Evolutionary conservation across 345 rosid genomes (phyloP).

Genomic region (Hevea brasiliensis): DNA sequence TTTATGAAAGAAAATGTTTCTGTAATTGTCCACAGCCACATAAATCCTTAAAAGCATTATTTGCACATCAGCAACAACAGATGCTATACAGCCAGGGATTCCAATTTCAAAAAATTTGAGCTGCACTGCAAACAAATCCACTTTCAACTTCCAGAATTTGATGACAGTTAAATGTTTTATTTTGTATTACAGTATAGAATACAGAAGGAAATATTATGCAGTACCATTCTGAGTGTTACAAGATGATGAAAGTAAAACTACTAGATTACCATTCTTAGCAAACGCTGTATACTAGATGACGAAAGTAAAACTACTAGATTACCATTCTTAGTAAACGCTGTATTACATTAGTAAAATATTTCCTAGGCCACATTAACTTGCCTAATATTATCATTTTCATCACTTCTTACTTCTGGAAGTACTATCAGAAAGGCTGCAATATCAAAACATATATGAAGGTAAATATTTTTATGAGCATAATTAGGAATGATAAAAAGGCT

Average conservation of each 20-base stretch:
- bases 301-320: neutral
- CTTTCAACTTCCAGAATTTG: neutral
- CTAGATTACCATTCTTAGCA: neutral
- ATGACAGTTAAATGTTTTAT: neutral
- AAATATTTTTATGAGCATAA: neutral
- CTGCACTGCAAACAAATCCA: neutral
- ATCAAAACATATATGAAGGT: too few species aligned
- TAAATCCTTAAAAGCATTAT: conserved; percentile 3
- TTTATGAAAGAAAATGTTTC: neutral
- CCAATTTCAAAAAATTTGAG: neutral
- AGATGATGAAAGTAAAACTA: neutral
- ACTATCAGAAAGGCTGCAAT: neutral
- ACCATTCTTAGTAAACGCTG: neutral
- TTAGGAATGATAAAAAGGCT: neutral
- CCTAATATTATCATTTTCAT: neutral
- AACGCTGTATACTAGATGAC: neutral
- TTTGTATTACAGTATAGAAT: neutral
- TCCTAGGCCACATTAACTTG: neutral
- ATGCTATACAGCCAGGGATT: neutral
- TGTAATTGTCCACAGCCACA: conserved; percentile 10
- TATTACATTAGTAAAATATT: neutral
- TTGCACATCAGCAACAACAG: conserved; percentile 1
- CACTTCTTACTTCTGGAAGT: too few species aligned
- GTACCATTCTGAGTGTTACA: neutral
- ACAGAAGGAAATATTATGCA: neutral